Percentiles rank a stretch among this genome's conserved stretches.
Evolutionary conservation across 1,284 basidiomycete genomes (phyloP).

Genomic region (Lentinula novae-zelandiae): DNA sequence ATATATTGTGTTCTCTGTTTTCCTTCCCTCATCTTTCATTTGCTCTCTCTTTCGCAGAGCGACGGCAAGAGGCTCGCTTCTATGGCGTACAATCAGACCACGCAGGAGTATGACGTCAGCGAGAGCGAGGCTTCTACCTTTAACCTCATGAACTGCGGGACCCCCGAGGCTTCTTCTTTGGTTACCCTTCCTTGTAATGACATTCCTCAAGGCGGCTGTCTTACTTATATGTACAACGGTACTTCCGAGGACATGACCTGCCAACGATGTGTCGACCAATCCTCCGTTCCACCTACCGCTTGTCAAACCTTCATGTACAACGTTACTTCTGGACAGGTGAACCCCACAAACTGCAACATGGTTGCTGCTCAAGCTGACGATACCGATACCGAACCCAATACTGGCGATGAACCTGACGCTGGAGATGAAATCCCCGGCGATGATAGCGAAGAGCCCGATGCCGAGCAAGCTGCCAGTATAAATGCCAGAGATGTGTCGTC

Average conservation of each 20-base stretch:
- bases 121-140: background rate
- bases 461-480: background rate
- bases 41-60: background rate
- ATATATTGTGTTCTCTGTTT: background rate
- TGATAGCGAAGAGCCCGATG: background rate
- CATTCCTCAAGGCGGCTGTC: background rate
- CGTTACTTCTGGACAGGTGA: background rate
- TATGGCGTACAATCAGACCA: background rate
- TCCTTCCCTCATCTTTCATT: background rate
- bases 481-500: background rate
- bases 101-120: background rate
- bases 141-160: background rate
- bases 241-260: background rate
- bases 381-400: background rate
- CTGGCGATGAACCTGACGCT: background rate
- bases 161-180: background rate
- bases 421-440: background rate
- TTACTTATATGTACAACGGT: background rate
- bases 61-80: conserved; percentile 4
- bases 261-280: background rate
- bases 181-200: background rate
- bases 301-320: conserved; percentile 1
- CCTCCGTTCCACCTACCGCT: background rate
- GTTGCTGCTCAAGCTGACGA: background rate
- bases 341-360: background rate